Evolutionary conservation across 805 yeast species (phyloP), one percentile per base, ranked within the genome.

Genomic region (Pichia exigua): DNA sequence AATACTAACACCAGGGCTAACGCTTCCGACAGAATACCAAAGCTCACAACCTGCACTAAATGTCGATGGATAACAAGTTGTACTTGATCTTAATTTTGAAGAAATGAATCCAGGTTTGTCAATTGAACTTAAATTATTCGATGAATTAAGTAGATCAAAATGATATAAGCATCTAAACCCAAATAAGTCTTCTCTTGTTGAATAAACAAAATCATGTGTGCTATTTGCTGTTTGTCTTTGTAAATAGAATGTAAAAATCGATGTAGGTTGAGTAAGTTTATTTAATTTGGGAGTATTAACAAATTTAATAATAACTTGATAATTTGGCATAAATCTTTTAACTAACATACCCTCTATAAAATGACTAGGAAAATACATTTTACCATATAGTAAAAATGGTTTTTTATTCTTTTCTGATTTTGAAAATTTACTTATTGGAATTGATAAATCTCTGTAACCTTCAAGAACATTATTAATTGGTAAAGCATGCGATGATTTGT

Each of bases 1-100:
- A 1, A 95, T 79, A 0, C 96, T 87, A 20, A 91, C 64, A 0
- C 97, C 98, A 0, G 97, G 97, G 53, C 92, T 83, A 77, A 88
- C 84, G 45, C 87, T 84, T 44, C 76, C 66, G 0, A 89, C 80
- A 1, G 96, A 96, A 59, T 85, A 86, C 92, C 96, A 94, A 4
- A 89, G 57, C 68, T 94, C 99, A 11, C 85, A 79, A 0, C 99
- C 99, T 0, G 87, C 58, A 82, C 75, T 44, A 81, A 81, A 15
- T 11, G 94, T 82, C 53, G 69, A 63, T 8, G 67, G 54, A 32
- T 64, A 61, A 20, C 46, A 44, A 1, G 51, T 43, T 1, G 38
- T 42, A 11, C 30, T 45, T 12, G 46, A 39, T 8, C 49, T 48
- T 4, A 51, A n/a, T 30, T 45, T 53, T 20, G 53, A 49, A 11